phyloP scores from a whole-genome alignment of 2,329 filamentous ascomycete species.

The Didymella pomorum region DNA sequence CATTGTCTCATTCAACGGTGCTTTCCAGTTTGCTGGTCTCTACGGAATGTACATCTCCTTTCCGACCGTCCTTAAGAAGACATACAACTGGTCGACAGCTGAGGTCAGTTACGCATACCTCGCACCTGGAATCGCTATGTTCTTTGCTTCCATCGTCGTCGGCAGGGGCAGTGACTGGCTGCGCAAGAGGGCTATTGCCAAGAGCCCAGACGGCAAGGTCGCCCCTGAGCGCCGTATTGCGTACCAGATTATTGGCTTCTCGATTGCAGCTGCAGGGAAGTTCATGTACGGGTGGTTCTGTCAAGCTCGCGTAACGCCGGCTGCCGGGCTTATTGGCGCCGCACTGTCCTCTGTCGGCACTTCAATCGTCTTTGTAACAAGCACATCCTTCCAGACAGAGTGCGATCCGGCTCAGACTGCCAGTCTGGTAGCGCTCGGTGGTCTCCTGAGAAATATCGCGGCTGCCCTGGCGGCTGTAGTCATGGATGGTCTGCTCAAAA shows the following conservation, averaged over 20 bases:
- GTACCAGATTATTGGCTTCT: constrained; percentile 53
- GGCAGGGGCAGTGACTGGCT: constrained; percentile 53
- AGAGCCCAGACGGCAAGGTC: constrained; percentile 34
- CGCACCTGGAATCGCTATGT: constrained; percentile 45
- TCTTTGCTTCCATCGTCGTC: constrained; percentile 49
- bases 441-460: constrained; percentile 53
- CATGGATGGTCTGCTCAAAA: constrained; percentile 44
- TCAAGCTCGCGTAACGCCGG: constrained; percentile 33
- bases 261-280: constrained; percentile 50
- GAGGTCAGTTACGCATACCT: constrained; percentile 51
- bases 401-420: constrained; percentile 52
- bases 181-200: constrained; percentile 38
- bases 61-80: constrained; percentile 34
- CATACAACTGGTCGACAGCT: constrained; percentile 48
- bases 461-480: constrained; percentile 52
- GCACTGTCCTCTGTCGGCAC: constrained; percentile 52
- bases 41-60: constrained; percentile 41
- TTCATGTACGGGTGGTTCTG: constrained; percentile 56
- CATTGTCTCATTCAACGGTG: constrained; percentile 42
- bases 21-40: constrained; percentile 39
- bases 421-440: constrained; percentile 52
- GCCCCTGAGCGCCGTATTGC: constrained; percentile 52
- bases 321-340: constrained; percentile 26
- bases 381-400: constrained; percentile 54
- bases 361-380: constrained; percentile 53